These are phyloP conservation scores for Fagopyrum tataricum DNA, from an alignment of 148 eudicot genomes.

Conservation along the genomic window DNA sequence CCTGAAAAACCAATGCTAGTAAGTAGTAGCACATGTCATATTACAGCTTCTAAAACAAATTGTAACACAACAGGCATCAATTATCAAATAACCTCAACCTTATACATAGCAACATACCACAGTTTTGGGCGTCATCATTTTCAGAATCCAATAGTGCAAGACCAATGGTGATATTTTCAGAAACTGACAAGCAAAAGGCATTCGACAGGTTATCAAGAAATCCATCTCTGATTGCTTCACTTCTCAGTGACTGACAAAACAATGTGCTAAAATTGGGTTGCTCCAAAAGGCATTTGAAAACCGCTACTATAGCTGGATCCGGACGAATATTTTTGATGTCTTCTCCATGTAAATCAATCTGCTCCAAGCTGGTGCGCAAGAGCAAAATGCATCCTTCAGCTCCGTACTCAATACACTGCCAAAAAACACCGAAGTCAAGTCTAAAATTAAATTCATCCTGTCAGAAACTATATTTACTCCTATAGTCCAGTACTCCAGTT, in stretches of 20 bases:
- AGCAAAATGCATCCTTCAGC: slow-evolving; percentile 60
- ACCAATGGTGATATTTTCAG: slow-evolving; percentile 70
- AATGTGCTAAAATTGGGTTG: slow-evolving; percentile 71
- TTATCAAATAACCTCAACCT: not conserved
- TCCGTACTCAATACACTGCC: slow-evolving; percentile 52
- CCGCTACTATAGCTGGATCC: slow-evolving; percentile 45
- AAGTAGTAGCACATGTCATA: too few species aligned
- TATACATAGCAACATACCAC: slow-evolving; percentile 35
- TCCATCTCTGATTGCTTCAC: slow-evolving; percentile 44
- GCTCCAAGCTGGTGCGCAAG: slow-evolving; percentile 62
- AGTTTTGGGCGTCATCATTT: slow-evolving; percentile 42
- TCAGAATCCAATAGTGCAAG: slow-evolving; percentile 87
- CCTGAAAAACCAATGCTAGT: slow-evolving; percentile 37
- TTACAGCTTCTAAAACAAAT: not conserved
- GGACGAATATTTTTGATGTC: slow-evolving; percentile 45
- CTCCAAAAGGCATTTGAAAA: slow-evolving; percentile 55
- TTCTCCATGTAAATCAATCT: slow-evolving; percentile 35
- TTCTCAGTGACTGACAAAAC: slow-evolving; percentile 51
- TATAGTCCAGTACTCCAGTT: not conserved
- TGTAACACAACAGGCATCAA: not conserved
- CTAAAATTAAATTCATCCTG: not conserved
- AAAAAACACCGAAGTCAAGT: slow-evolving; percentile 8
- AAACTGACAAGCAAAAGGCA: slow-evolving; percentile 47
- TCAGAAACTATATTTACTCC: not conserved
- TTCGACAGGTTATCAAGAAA: slow-evolving; percentile 56